Evolutionary conservation across 108 stramenopile genomes (phyloP).

Genomic region (Discostella pseudostelligera): DNA sequence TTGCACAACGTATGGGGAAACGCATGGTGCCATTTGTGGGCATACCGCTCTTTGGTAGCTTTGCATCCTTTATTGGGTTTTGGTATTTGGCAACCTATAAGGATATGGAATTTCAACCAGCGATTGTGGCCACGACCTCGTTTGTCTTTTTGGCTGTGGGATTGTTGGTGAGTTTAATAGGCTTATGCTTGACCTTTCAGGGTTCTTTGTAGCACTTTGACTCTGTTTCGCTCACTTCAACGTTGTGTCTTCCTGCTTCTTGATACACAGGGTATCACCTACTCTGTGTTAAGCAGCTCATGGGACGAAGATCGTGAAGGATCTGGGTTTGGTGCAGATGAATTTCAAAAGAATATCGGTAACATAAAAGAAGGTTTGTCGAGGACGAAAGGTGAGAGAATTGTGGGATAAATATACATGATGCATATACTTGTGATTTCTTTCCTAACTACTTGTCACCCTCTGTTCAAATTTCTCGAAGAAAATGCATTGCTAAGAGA

Average conservation of each 20-base stretch:
- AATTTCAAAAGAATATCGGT: conserved; percentile 67
- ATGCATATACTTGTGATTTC: no score
- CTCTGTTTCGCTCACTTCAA: conserved; percentile 1
- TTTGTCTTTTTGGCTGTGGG: conserved; percentile 62
- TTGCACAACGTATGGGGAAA: conserved; percentile 77
- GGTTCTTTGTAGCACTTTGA: neutral
- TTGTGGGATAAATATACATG: no score
- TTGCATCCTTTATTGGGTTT: conserved; percentile 76
- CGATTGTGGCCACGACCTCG: conserved; percentile 68
- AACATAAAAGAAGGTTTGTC: conserved; percentile 69
- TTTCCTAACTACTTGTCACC: no score
- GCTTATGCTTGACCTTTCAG: neutral
- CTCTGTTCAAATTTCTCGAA: neutral
- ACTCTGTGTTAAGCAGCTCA: conserved; percentile 73
- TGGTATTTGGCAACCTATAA: conserved; percentile 80
- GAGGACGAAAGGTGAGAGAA: conserved; percentile 36
- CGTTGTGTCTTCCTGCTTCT: no score
- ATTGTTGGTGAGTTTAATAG: conserved; percentile 58
- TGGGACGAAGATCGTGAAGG: conserved; percentile 85
- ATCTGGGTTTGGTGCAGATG: conserved; percentile 62
- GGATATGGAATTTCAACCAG: conserved; percentile 79
- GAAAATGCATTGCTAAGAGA: conserved; percentile 80
- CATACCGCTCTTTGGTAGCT: conserved; percentile 65
- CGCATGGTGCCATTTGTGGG: conserved; percentile 89
- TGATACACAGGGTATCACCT: conserved; percentile 84